Evolutionary conservation across 805 yeast genomes (phyloP), one percentile per base, ranked within the genome.

Genomic region (Ogataea chonburiensis): DNA sequence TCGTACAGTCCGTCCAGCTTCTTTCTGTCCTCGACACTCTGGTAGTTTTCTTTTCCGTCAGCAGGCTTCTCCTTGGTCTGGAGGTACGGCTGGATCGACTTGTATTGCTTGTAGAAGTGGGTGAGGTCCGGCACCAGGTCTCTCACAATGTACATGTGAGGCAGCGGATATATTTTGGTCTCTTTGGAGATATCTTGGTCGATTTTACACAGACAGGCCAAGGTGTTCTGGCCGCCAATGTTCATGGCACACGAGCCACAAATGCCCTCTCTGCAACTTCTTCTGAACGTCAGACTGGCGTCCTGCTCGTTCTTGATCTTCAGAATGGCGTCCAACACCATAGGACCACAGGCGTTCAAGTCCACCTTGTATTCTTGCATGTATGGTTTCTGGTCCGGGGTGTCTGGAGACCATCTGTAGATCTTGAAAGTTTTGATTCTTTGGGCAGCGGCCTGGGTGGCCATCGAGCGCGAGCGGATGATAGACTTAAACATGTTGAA

Each of bases 241-340:
- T 93, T 93, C 98, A 93, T 93, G 52, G 98, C 98, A 73, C 98
- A 93, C 5, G 98, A 91, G 38, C 98, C 98, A 73, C 98, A 93
- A 51, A 93, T 93, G 56, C 98, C 98, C 71, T 93, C 98, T 72
- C 98, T 87, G 71, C 98, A 93, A 28, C 97, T 88, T 68, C 98
- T 82, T 72, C 98, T 82, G 68, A 93, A 86, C 5, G 98, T 93
- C 61, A 93, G 77, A 20, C 97, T 86, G 30, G 97, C 66, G 64
- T 93, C 98, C 67, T 87, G 94, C 68, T 93, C 98, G 65, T 91
- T 88, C 68, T 93, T 93, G 67, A 93, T 88, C 68, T 89, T 89
- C 50, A 93, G 66, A 42, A 93, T 67, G 17, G 98, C 98, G 66
- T 93, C 98, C 58, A 93, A 73, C 34, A 93, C 84, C 98, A 93